These are phyloP conservation scores for Silene noctiflora DNA, from an alignment of 179 eudicot species.

Conservation along the genomic window DNA sequence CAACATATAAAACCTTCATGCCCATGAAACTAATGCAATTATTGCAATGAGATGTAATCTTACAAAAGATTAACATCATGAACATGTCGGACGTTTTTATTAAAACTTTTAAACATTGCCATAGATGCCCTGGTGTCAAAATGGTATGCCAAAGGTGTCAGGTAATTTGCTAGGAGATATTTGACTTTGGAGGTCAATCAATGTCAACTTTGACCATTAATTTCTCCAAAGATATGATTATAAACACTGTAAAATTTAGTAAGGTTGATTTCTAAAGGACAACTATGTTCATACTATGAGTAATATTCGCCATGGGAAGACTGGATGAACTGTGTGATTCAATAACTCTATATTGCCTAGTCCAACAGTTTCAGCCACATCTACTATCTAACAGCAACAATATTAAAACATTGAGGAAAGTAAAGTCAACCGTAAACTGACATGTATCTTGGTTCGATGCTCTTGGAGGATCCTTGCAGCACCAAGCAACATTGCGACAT, in stretches of 20 bases:
- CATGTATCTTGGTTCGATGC: slow-evolving; percentile 54
- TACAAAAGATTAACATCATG: no score
- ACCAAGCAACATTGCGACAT: slow-evolving; percentile 94
- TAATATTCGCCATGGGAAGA: background rate
- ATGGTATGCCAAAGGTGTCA: no score
- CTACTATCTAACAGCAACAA: background rate
- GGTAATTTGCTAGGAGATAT: no score
- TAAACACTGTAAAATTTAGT: no score
- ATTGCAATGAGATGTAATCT: background rate
- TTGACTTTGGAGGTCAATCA: no score
- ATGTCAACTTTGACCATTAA: no score
- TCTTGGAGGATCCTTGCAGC: slow-evolving; percentile 94
- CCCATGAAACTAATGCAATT: background rate
- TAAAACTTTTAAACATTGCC: no score
- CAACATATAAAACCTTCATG: background rate
- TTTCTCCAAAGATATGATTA: no score
- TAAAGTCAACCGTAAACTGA: slow-evolving; percentile 23
- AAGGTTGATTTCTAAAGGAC: background rate
- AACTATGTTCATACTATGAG: background rate
- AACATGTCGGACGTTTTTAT: no score
- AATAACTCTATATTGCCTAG: background rate
- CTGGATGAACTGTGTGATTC: no score
- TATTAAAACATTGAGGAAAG: slow-evolving; percentile 2
- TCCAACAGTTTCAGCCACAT: background rate
- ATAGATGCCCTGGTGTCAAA: no score